Percentiles rank a stretch among this genome's conserved stretches.
Conservation (phyloP, 176 grass and related monocot species). For the Cenchrus purpureus region DNA sequence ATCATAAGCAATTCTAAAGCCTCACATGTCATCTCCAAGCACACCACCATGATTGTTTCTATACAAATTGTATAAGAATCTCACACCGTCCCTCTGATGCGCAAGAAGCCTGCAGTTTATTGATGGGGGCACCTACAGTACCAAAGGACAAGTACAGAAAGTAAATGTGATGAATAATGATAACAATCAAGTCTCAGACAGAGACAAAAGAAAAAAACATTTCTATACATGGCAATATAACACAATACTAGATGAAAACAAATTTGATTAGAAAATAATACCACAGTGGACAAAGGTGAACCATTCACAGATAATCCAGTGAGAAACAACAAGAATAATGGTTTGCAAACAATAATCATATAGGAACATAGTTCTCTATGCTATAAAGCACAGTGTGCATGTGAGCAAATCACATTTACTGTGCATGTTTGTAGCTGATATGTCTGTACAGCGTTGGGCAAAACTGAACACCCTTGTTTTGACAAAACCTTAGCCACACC, state of each 20-base stretch:
- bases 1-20: neutral
- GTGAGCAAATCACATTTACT: neutral
- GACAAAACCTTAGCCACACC: neutral
- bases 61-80: constrained; percentile 88
- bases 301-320: neutral
- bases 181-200: neutral
- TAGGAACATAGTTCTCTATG: constrained; percentile 8
- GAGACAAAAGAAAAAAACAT: constrained; percentile 26
- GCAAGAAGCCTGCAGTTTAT: constrained; percentile 85
- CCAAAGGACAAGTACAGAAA: constrained; percentile 24
- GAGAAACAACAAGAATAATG: constrained; percentile 26
- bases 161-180: constrained; percentile 19
- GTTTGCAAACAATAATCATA: constrained; percentile 10
- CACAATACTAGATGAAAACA: neutral
- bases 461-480: neutral
- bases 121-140: constrained; percentile 77
- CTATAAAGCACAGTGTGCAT: constrained; percentile 1
- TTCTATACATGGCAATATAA: neutral
- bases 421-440: constrained; percentile 1
- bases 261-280: neutral
- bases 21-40: constrained; percentile 99
- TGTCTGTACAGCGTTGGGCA: neutral
- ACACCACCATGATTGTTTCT: constrained; percentile 91
- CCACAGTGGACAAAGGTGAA: neutral
- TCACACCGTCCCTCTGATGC: constrained; percentile 86